Evolutionary conservation across 1,284 basidiomycete species (phyloP), one percentile per base, ranked within the genome.

Genomic region (Ceraceosorus guamensis): DNA sequence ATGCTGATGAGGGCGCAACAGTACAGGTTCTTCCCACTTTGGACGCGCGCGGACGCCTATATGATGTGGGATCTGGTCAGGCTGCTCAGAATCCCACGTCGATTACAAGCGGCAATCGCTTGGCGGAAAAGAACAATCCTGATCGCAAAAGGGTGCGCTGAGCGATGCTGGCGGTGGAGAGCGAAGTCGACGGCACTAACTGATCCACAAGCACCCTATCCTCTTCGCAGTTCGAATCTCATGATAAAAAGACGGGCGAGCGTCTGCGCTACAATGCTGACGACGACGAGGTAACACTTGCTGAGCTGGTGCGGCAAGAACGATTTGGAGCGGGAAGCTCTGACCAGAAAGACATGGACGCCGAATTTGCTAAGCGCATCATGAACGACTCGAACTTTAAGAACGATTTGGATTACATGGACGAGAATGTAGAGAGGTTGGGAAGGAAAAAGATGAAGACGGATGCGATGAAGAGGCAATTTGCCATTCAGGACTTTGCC

Each of bases 391-490:
- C 84, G 3, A 86, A 86, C 62, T 98, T 90, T 76, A 79, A 89
- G 79, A 37, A 45, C 10, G 55, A 66, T 13, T 79, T 91, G 24
- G 93, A 97, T 7, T 96, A 97, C 69, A 87, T 96, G 65, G 95
- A 99, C 66, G 92, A 97, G 62, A 93, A 96, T 75, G 91, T 90
- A 0, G 91, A 95, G 68, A 86, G 85, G 63, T 82, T 98, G 0
- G 91, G 89, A 34, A 81, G 90, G 60, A 86, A 89, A 76, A 93
- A 92, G 79, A 91, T 95, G 88, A 88, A 91, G 59, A 85, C 85
- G 10, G 95, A 97, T 73, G 89, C 88, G 30, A 88, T 95, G 85
- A 98, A 93, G 78, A 83, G 93, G 39, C 88, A 91, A 65, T 99
- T 97, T 76, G 95, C 95, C 13, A 89, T 98, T 69, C 85, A 96